Evolutionary conservation across 805 yeast genomes (phyloP).

Genomic region (Ogataea polymorpha): DNA sequence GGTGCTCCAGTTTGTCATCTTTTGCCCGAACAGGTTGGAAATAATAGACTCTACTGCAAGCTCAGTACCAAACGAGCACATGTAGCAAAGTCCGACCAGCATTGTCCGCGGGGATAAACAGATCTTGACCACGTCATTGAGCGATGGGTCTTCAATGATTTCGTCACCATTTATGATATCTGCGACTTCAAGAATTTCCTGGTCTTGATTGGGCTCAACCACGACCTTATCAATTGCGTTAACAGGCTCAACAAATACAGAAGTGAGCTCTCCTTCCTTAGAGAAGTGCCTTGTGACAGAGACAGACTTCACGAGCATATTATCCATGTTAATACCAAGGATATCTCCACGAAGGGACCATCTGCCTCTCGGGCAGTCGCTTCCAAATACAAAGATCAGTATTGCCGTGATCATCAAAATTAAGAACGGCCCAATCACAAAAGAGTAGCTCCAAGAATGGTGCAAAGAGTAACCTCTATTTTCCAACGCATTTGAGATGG

Average conservation of each 20-base stretch:
- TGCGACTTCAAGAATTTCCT: constrained; percentile 6
- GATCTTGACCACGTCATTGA: constrained; percentile 15
- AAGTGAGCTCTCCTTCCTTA: constrained; percentile 5
- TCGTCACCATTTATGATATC: constrained; percentile 24
- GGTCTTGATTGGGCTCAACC: not conserved
- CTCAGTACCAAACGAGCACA: constrained; percentile 32
- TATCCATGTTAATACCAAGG: constrained; percentile 26
- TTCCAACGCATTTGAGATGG: constrained; percentile 19
- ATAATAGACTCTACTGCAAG: constrained; percentile 30
- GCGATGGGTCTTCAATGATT: constrained; percentile 27
- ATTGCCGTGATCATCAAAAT: constrained; percentile 29
- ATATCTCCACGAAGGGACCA: constrained; percentile 32
- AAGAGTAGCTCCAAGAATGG: constrained; percentile 29
- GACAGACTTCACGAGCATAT: constrained; percentile 22
- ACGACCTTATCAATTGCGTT: constrained; percentile 8
- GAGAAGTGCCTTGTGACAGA: constrained; percentile 20
- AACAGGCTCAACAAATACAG: constrained; percentile 2
- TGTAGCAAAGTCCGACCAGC: constrained; percentile 28
- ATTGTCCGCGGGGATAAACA: constrained; percentile 28
- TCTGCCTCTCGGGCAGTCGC: constrained; percentile 36
- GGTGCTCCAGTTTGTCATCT: constrained; percentile 19
- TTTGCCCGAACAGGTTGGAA: constrained; percentile 22
- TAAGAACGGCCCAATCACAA: constrained; percentile 32
- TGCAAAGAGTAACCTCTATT: constrained; percentile 23
- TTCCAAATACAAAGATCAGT: constrained; percentile 26